Percentiles rank a stretch among this genome's conserved stretches.
These are phyloP conservation scores for Musa balbisiana DNA, from an alignment of 202 grass and related monocot species.

Conservation along the genomic window DNA sequence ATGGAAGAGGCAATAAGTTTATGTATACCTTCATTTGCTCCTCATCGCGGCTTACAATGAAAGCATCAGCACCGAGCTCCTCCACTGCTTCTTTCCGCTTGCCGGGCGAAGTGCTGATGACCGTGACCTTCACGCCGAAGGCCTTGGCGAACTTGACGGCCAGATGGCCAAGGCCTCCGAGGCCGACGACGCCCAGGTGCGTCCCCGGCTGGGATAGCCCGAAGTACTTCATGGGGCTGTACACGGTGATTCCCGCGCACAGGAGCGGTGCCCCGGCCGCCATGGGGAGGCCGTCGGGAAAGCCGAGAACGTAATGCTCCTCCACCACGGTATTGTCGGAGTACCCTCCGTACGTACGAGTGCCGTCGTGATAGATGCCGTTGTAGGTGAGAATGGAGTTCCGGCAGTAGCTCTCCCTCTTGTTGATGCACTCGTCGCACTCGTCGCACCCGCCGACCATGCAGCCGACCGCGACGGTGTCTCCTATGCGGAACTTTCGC, in stretches of 20 bases:
- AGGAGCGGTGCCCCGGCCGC: neutral
- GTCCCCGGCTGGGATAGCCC: neutral
- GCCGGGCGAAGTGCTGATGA: conserved; percentile 1
- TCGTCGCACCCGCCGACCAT: neutral
- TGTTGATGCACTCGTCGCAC: neutral
- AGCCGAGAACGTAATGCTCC: conserved; percentile 3
- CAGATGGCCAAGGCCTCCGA: neutral
- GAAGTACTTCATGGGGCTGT: conserved; percentile 6
- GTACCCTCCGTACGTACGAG: neutral
- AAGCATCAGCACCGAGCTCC: neutral
- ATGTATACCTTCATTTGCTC: neutral
- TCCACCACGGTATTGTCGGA: conserved; percentile 3
- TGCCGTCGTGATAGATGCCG: neutral
- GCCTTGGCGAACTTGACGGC: conserved; percentile 5
- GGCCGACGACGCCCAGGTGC: neutral
- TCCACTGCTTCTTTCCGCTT: neutral
- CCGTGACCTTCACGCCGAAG: neutral
- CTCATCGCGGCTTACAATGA: neutral
- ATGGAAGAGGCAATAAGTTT: neutral
- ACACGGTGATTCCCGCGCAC: conserved; percentile 11
- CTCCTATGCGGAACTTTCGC: neutral
- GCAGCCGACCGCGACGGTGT: neutral
- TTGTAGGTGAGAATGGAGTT: neutral
- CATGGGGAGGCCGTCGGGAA: conserved; percentile 5
- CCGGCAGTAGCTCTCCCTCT: neutral